Evolutionary conservation across 768 basidiomycete species (phyloP).

Genomic region (Leccinum imitatum): DNA sequence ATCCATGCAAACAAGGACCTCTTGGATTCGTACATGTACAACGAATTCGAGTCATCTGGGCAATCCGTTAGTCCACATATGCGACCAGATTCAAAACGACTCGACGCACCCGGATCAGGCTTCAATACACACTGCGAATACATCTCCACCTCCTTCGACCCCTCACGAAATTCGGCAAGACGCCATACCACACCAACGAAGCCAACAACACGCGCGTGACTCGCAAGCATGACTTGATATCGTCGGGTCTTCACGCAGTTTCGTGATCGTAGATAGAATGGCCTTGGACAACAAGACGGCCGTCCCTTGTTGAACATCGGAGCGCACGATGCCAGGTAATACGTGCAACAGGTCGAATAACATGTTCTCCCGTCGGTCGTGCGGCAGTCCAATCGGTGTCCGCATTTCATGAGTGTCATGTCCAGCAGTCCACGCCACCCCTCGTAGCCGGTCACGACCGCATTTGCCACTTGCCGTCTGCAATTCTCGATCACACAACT

Average conservation of each 20-base stretch:
- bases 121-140: conserved; percentile 74
- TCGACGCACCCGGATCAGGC: conserved; percentile 80
- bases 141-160: conserved; percentile 79
- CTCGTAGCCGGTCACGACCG: conserved; percentile 68
- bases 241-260: conserved; percentile 80
- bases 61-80: background rate
- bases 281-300: conserved; percentile 78
- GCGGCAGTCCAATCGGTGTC: conserved; percentile 64
- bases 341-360: conserved; percentile 88
- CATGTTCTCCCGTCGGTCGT: conserved; percentile 83
- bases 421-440: conserved; percentile 87
- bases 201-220: conserved; percentile 57
- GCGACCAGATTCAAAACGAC: conserved; percentile 3
- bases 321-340: conserved; percentile 70
- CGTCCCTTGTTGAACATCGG: conserved; percentile 66
- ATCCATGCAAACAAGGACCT: conserved; percentile 86
- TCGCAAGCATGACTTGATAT: conserved; percentile 64
- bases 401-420: conserved; percentile 83
- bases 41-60: conserved; percentile 80
- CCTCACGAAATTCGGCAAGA: conserved; percentile 76
- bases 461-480: conserved; percentile 73
- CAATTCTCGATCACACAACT: conserved; percentile 89
- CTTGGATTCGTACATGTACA: conserved; percentile 95
- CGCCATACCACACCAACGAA: conserved; percentile 69
- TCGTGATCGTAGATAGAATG: conserved; percentile 79